These are phyloP conservation scores for Panicum virgatum DNA, from an alignment of 202 grass and related monocot genomes.

Conservation along the genomic window DNA sequence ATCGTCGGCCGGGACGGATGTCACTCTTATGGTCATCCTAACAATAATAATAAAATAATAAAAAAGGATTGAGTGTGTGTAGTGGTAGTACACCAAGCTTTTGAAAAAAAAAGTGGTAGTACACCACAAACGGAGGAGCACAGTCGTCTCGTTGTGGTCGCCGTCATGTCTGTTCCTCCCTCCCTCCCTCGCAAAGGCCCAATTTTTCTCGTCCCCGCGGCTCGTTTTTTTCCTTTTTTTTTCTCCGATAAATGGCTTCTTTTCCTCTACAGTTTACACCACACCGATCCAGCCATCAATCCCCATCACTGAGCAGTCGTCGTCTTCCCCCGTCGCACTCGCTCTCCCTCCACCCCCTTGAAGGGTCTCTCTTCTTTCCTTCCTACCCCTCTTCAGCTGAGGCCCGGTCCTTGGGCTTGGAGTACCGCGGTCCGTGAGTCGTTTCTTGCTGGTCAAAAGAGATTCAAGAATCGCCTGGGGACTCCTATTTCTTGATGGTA, in stretches of 20 bases:
- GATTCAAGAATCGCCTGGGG: not conserved
- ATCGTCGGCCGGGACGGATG: not conserved
- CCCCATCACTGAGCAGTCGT: slow-evolving; percentile 26
- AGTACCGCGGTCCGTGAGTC: not conserved
- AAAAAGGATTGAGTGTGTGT: not conserved
- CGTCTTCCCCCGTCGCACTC: not conserved
- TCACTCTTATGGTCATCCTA: too few relatives aligned
- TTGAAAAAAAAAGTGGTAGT: too few relatives aligned
- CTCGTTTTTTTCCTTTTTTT: not conserved
- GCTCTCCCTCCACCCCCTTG: not conserved
- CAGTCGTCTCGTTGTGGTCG: too few relatives aligned
- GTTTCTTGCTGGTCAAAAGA: not conserved
- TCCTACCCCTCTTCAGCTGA: not conserved
- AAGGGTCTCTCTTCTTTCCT: not conserved
- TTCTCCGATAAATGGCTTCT: not conserved
- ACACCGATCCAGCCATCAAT: not conserved
- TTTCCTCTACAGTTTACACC: slow-evolving; percentile 20
- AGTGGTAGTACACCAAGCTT: too few relatives aligned
- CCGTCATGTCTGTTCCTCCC: not conserved
- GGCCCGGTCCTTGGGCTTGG: not conserved
- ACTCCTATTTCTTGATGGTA: slow-evolving; percentile 37
- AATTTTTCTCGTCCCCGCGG: not conserved
- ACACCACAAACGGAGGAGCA: not conserved
- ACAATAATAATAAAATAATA: not conserved
- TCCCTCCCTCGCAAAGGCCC: not conserved